Conservation (phyloP, 257 asterid genomes). For the Rehmannia glutinosa region DNA sequence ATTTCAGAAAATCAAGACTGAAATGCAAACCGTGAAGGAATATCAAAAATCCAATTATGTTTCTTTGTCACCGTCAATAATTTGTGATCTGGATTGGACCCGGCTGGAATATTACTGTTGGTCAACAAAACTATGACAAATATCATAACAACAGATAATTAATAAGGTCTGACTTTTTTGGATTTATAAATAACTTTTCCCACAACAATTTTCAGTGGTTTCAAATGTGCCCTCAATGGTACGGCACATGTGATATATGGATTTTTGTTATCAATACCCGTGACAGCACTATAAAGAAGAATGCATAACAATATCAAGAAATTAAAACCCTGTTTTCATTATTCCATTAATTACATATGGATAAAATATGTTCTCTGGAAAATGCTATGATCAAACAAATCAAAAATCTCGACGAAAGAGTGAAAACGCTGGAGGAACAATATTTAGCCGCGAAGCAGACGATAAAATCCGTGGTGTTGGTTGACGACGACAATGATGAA, state of each 20-base stretch:
- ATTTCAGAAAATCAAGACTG: too few species aligned
- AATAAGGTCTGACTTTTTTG: too few species aligned
- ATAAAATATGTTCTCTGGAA: slow-evolving; percentile 8
- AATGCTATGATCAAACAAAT: slow-evolving; percentile 16
- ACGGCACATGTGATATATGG: background rate
- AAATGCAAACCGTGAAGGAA: too few species aligned
- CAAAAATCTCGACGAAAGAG: slow-evolving; percentile 17
- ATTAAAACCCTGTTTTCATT: background rate
- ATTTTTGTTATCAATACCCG: background rate
- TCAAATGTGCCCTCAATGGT: background rate
- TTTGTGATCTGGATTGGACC: too few species aligned
- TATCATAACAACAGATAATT: too few species aligned
- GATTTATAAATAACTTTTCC: background rate
- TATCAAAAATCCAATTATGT: too few species aligned
- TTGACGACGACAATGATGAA: background rate
- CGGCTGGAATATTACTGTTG: too few species aligned
- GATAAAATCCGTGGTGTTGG: background rate
- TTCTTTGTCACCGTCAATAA: too few species aligned
- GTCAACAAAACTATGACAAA: too few species aligned
- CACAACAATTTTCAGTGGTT: background rate
- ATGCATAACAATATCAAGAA: too few species aligned
- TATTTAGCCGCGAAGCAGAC: background rate
- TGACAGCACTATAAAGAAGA: background rate
- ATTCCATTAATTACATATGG: slow-evolving; percentile 15
- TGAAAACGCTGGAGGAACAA: slow-evolving; percentile 24